Base-by-base conservation (phyloP, 169 alveolate genomes). In the Cryptosporidium baileyi region DNA sequence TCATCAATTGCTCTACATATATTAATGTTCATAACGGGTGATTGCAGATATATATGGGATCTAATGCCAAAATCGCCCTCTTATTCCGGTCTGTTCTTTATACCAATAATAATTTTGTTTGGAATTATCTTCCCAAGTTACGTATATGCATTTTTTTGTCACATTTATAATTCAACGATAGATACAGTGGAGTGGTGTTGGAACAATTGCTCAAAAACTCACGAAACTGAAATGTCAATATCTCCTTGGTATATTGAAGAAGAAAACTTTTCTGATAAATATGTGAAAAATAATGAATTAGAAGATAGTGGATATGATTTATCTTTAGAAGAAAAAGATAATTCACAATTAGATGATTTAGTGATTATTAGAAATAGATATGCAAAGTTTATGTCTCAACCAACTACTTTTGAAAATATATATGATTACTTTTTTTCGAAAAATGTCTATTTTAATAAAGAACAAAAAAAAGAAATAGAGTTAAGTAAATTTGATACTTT, bases 141-240 rank as follows among this genome's bases (percentile, higher is more conserved):
- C 1, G 28, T 74, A 15, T 54, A 28, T 30, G 85, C 85, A 17
- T 36, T 74, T 2, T 52, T 74, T 52, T 74, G 85, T 30, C 67
- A 74, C 54, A 38, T 74, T 30, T 74, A 74, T 28, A 74, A 74
- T 28, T 74, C 85, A 15, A 74, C 85, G 11, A 59, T 74, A 28
- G 85, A 74, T n/a, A 74, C 85, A 22, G 67, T 74, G 32, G 85
- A 74, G 36, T 74, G 85, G 85, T 74, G 67, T 54, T 74, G 74
- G 85, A 67, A 74, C 22, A 74, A 74, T 74, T 74, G 85, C 9
- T 26, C 60, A 2, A 74, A 28, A 22, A 47, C 32, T 11, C 2
- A 24, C 24, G 19, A 36, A 38, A 32, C 44, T 38, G 36, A 54
- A 9, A 26, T 74, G 0, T 24, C 19, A 7, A 51, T 47, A 13